phyloP scores from a whole-genome alignment of 306 rosid species.

The Glycine soja region DNA sequence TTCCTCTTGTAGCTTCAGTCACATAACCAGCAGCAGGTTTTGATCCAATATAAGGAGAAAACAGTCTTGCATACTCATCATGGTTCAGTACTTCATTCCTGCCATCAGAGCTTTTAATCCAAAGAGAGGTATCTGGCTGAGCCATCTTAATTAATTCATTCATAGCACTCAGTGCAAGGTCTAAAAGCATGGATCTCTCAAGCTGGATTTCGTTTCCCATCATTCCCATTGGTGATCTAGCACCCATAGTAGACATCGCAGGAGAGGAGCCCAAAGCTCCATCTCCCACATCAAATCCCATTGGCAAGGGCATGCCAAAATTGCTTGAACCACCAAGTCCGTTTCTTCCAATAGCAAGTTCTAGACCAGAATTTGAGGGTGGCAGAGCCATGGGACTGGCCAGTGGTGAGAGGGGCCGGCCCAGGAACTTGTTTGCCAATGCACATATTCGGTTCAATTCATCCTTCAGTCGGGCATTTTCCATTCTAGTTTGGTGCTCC shows the following conservation, averaged over 20 bases:
- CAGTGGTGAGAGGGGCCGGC: conserved; percentile 66
- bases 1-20: conserved; percentile 70
- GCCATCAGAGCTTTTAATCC: conserved; percentile 69
- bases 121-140: conserved; percentile 64
- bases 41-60: conserved; percentile 55
- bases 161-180: conserved; percentile 79
- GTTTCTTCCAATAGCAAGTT: conserved; percentile 74
- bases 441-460: conserved; percentile 68
- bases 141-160: conserved; percentile 78
- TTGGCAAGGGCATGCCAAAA: conserved; percentile 49
- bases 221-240: conserved; percentile 48
- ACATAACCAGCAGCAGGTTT: conserved; percentile 57
- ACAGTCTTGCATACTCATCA: conserved; percentile 69
- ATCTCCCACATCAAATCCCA: conserved; percentile 74
- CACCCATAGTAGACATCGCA: no score
- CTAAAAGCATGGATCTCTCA: conserved; percentile 57
- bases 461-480: conserved; percentile 80
- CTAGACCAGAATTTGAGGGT: conserved; percentile 57
- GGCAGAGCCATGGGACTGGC: conserved; percentile 28
- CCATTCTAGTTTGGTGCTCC: conserved; percentile 81
- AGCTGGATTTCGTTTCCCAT: conserved; percentile 51
- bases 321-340: conserved; percentile 58
- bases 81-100: conserved; percentile 64
- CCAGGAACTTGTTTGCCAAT: conserved; percentile 70
- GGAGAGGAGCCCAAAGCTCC: conserved; percentile 48